Conservation (phyloP, 768 basidiomycete species). For the Mycena epipterygia region DNA sequence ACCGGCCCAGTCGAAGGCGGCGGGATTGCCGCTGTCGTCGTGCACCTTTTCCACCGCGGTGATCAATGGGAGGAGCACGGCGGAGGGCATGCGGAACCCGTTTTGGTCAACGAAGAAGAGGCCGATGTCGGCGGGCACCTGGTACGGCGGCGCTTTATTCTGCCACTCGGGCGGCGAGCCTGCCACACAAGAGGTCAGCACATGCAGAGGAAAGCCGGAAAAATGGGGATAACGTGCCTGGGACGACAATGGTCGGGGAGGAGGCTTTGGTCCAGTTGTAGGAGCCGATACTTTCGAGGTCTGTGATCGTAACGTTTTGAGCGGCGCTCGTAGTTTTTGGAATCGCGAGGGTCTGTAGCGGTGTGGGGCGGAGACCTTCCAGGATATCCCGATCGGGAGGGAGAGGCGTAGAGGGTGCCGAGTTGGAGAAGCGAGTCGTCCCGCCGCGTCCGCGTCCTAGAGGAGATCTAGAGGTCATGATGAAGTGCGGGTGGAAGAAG, state of each 20-base stretch:
- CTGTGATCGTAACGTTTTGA: conserved; percentile 49
- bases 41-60: conserved; percentile 57
- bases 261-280: conserved; percentile 65
- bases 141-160: conserved; percentile 61
- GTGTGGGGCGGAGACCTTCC: conserved; percentile 48
- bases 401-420: conserved; percentile 28
- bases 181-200: conserved; percentile 38
- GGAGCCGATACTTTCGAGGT: conserved; percentile 62
- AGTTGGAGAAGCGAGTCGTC: conserved; percentile 20
- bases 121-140: conserved; percentile 68
- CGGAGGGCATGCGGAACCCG: conserved; percentile 55
- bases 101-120: conserved; percentile 70
- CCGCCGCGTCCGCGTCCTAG: conserved; percentile 20
- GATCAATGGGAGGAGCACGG: conserved; percentile 60
- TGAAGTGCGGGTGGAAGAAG: too few relatives aligned
- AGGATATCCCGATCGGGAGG: conserved; percentile 53
- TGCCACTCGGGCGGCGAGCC: conserved; percentile 74
- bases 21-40: conserved; percentile 29
- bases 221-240: conserved; percentile 48
- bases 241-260: conserved; percentile 65
- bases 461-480: background rate
- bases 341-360: conserved; percentile 44
- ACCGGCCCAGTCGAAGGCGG: conserved; percentile 50
- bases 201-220: background rate
- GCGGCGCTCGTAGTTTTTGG: conserved; percentile 39